These are phyloP conservation scores for Yamadazyma membranifaciens DNA, from an alignment of 1,139 yeast species.

Conservation along the genomic window DNA sequence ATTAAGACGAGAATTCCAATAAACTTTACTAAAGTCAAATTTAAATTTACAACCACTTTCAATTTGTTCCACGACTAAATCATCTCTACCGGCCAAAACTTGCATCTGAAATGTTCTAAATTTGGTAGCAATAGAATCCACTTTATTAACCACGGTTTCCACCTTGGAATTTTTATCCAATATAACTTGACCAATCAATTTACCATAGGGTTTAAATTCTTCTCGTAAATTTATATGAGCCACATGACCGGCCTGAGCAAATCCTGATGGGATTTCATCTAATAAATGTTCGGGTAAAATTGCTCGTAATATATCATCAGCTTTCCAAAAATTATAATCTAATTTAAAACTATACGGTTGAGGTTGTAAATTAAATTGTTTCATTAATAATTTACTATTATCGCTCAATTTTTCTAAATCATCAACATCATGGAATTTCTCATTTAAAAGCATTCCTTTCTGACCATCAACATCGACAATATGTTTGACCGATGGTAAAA, in stretches of 20 bases:
- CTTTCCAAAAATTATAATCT: conserved; percentile 79
- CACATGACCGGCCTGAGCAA: conserved; percentile 91
- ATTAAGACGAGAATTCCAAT: conserved; percentile 95
- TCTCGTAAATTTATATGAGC: conserved; percentile 89
- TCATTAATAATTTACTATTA: conserved; percentile 42
- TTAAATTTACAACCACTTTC: conserved; percentile 85
- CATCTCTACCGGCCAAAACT: conserved; percentile 77
- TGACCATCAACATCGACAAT: conserved; percentile 46
- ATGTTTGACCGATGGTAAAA: conserved; percentile 64
- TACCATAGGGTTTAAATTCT: conserved; percentile 80
- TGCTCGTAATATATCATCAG: conserved; percentile 79
- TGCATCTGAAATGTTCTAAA: conserved; percentile 95
- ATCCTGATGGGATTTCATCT: conserved; percentile 84
- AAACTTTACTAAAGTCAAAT: conserved; percentile 90
- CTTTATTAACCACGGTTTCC: conserved; percentile 91
- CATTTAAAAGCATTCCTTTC: conserved; percentile 66
- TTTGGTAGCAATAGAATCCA: conserved; percentile 80
- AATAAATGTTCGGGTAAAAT: conserved; percentile 70
- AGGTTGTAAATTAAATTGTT: conserved; percentile 45
- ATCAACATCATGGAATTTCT: conserved; percentile 41
- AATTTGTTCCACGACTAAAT: conserved; percentile 77
- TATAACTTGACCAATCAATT: conserved; percentile 83
- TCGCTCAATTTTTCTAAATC: conserved; percentile 41
- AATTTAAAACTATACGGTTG: conserved; percentile 56
- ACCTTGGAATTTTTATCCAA: conserved; percentile 80